These are phyloP conservation scores for Umbelopsis vinacea DNA, from an alignment of 192 early-diverging fungal species.

Conservation along the genomic window DNA sequence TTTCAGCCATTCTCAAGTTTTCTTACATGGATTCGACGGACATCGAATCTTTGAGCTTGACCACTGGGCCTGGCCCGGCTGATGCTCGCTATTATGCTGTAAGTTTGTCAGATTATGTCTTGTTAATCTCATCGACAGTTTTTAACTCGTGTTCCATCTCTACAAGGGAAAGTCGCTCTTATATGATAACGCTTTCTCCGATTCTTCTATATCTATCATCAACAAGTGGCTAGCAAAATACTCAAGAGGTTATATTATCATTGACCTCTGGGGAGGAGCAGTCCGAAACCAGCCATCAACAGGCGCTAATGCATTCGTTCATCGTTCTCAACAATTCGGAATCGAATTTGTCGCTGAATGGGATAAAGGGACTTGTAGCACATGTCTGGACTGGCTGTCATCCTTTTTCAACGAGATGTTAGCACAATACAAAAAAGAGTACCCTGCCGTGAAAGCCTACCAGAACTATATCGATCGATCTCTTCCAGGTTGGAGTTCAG, in stretches of 20 bases:
- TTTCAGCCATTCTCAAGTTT: conserved; percentile 12
- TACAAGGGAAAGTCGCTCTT: conserved; percentile 7
- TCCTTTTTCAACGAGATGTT: conserved; percentile 41
- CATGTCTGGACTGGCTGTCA: conserved; percentile 37
- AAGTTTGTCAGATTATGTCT: not conserved
- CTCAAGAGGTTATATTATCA: conserved; percentile 40
- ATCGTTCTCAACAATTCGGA: conserved; percentile 36
- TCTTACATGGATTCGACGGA: not conserved
- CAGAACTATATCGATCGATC: conserved; percentile 51
- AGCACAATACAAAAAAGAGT: conserved; percentile 31
- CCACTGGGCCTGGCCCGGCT: conserved; percentile 1
- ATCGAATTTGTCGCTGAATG: conserved; percentile 46
- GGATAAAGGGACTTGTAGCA: conserved; percentile 30
- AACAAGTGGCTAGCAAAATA: conserved; percentile 29
- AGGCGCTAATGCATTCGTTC: conserved; percentile 40
- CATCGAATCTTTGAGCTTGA: not conserved
- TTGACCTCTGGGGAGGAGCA: conserved; percentile 46
- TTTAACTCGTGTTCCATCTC: not conserved
- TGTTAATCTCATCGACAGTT: not conserved
- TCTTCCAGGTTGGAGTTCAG: conserved; percentile 37
- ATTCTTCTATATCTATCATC: conserved; percentile 30
- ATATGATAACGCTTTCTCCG: conserved; percentile 6
- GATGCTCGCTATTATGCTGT: conserved; percentile 14
- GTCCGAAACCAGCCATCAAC: conserved; percentile 15
- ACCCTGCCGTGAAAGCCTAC: conserved; percentile 32